These are phyloP conservation scores for Pulveroboletus sp. DNA, from an alignment of 768 basidiomycete genomes.

Conservation along the genomic window DNA sequence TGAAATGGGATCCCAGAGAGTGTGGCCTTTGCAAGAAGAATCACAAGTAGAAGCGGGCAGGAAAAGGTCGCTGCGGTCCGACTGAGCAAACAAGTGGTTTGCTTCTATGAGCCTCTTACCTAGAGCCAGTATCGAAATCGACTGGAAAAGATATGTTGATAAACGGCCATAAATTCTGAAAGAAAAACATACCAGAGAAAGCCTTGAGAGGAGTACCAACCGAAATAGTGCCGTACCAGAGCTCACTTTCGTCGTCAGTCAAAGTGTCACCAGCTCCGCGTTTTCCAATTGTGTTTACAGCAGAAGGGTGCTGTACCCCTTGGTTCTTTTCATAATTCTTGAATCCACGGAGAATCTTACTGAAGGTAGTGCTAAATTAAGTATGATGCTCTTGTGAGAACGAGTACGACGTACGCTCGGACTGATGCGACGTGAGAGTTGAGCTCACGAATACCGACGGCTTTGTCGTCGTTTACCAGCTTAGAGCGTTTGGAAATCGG, in stretches of 20 bases:
- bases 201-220: slow-evolving; percentile 4
- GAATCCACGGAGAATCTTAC: slow-evolving; percentile 3
- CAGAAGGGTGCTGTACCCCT: background rate
- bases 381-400: background rate
- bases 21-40: slow-evolving; percentile 28
- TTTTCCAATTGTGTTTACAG: background rate
- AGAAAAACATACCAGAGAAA: slow-evolving; percentile 3
- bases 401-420: background rate
- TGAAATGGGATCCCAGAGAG: slow-evolving; percentile 17
- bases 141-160: slow-evolving; percentile 23
- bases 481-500: slow-evolving; percentile 7
- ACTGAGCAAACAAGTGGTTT: background rate
- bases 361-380: background rate
- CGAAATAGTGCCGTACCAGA: slow-evolving; percentile 14
- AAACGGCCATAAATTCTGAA: background rate
- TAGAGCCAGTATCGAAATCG: slow-evolving; percentile 26
- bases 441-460: background rate
- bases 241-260: background rate
- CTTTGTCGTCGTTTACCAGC: background rate
- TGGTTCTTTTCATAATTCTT: slow-evolving; percentile 3
- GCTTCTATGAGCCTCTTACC: background rate
- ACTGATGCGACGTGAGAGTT: slow-evolving; percentile 2
- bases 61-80: slow-evolving; percentile 15
- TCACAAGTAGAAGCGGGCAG: slow-evolving; percentile 2
- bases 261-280: background rate